phyloP scores from a whole-genome alignment of 768 basidiomycete species.

The Pisolithus microcarpus region DNA sequence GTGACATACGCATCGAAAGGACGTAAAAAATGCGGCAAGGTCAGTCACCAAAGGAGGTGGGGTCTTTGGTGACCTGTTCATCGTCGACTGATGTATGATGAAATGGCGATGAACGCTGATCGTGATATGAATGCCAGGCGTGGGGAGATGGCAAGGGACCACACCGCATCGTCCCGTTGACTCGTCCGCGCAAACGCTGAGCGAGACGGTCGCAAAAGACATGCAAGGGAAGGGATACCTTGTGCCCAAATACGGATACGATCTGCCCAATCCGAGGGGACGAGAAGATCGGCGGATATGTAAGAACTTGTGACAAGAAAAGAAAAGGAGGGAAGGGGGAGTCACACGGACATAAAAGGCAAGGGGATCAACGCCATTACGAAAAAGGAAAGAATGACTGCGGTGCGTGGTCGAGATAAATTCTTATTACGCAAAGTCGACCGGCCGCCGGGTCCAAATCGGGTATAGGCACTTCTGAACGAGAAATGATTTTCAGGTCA shows the following conservation, averaged over 20 bases:
- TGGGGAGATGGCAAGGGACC: neutral
- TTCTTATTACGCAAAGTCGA: conserved; percentile 10
- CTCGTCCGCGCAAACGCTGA: too few species aligned
- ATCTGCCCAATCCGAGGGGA: conserved; percentile 19
- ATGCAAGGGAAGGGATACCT: conserved; percentile 5
- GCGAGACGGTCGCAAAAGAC: neutral
- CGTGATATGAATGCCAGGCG: neutral
- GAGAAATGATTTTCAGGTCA: conserved; percentile 13
- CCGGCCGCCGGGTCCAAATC: conserved; percentile 13
- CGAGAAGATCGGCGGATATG: conserved; percentile 33
- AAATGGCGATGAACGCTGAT: neutral
- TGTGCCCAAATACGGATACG: conserved; percentile 6
- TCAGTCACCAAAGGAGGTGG: neutral
- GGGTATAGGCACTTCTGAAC: conserved; percentile 7
- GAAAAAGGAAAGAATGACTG: conserved; percentile 12
- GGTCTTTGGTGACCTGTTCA: neutral
- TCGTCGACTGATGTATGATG: neutral
- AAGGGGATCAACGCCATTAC: conserved; percentile 26
- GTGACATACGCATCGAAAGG: neutral
- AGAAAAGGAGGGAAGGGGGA: conserved; percentile 5
- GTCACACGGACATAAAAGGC: conserved; percentile 8
- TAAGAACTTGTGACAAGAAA: conserved; percentile 14
- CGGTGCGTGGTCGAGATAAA: conserved; percentile 6
- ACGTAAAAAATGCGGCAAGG: conserved; percentile 3
- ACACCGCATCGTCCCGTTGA: neutral